Conservation (phyloP, 2,329 filamentous ascomycete genomes). For the Epichloe coenophiala region DNA sequence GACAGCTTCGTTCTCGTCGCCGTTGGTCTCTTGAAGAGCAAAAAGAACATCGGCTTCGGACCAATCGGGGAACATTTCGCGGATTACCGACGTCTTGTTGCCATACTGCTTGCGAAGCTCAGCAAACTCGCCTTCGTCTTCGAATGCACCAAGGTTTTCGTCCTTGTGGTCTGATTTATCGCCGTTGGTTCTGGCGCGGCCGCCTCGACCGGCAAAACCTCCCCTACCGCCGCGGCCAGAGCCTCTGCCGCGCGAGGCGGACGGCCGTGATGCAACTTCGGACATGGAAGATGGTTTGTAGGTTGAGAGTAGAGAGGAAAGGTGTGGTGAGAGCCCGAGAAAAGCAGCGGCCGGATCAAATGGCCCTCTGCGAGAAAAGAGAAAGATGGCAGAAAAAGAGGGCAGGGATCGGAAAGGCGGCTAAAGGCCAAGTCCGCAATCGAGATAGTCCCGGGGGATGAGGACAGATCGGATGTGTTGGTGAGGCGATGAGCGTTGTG, state of each 20-base stretch:
- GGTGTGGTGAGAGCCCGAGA: constrained; percentile 13
- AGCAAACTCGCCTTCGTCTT: constrained; percentile 82
- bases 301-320: constrained; percentile 61
- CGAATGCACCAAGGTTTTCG: constrained; percentile 44
- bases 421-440: constrained; percentile 16
- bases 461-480: constrained; percentile 17
- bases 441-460: constrained; percentile 18
- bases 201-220: constrained; percentile 58
- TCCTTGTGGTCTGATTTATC: constrained; percentile 45
- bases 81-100: constrained; percentile 64
- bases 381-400: constrained; percentile 14
- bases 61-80: constrained; percentile 92
- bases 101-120: constrained; percentile 86
- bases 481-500: constrained; percentile 9
- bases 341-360: constrained; percentile 5
- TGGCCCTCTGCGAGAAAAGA: constrained; percentile 21
- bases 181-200: constrained; percentile 59
- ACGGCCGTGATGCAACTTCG: constrained; percentile 77
- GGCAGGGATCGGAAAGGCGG: constrained; percentile 8
- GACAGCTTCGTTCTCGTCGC: constrained; percentile 61
- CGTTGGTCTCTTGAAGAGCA: constrained; percentile 77
- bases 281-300: constrained; percentile 54
- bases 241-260: constrained; percentile 78
- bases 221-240: constrained; percentile 75
- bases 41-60: constrained; percentile 90